phyloP scores from a whole-genome alignment of 1,139 yeast species.

The Suzukiozyma palmioleophila region DNA sequence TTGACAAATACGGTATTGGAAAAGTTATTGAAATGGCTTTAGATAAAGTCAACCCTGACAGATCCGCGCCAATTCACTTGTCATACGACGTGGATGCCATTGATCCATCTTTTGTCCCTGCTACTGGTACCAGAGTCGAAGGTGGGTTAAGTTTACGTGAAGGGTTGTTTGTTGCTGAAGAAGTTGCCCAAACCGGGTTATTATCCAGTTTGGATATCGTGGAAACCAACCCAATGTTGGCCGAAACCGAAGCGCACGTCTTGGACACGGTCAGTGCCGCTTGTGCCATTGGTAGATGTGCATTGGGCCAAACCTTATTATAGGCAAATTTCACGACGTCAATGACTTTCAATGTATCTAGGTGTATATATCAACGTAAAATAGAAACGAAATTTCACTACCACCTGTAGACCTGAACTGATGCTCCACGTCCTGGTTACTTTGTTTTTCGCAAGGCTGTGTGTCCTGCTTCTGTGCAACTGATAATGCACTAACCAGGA shows the following conservation, averaged over 20 bases:
- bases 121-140: conserved; percentile 96
- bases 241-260: conserved; percentile 71
- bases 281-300: conserved; percentile 88
- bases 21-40: conserved; percentile 91
- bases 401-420: too few relatives aligned
- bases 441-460: too few relatives aligned
- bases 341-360: too few relatives aligned
- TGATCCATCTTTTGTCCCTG: conserved; percentile 91
- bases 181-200: conserved; percentile 83
- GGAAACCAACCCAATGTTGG: conserved; percentile 89
- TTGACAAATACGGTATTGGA: conserved; percentile 91
- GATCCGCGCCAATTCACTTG: conserved; percentile 75
- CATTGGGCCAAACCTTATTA: conserved; percentile 84
- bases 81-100: conserved; percentile 96
- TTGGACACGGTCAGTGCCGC: conserved; percentile 87
- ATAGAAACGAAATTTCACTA: too few relatives aligned
- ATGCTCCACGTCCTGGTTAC: too few relatives aligned
- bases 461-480: too few relatives aligned
- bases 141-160: conserved; percentile 95
- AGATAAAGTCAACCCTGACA: conserved; percentile 69
- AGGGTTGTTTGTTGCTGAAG: conserved; percentile 89
- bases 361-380: too few relatives aligned
- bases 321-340: conserved; percentile 18
- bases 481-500: too few relatives aligned
- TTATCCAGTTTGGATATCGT: conserved; percentile 87